Evolutionary conservation across 1,284 basidiomycete genomes (phyloP).

Genomic region (Apiotrichum sp.): DNA sequence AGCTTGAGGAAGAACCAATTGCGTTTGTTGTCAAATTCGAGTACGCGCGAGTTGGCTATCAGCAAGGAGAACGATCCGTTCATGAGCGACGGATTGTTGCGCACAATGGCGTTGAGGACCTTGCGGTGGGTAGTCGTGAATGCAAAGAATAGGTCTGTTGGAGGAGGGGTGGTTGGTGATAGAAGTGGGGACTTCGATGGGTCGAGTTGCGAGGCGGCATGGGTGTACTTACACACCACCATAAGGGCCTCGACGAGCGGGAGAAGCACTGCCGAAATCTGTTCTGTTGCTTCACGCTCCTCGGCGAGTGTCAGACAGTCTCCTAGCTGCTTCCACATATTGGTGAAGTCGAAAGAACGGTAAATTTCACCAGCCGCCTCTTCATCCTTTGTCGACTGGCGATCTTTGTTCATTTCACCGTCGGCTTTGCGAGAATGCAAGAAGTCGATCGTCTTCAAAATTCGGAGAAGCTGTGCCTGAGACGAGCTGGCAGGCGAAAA

Average conservation of each 20-base stretch:
- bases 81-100: conserved; percentile 96
- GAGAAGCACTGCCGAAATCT: conserved; percentile 81
- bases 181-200: conserved; percentile 50
- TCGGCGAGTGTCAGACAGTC: conserved; percentile 78
- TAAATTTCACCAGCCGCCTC: conserved; percentile 72
- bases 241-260: conserved; percentile 92
- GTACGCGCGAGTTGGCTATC: conserved; percentile 89
- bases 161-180: conserved; percentile 55
- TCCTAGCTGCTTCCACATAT: conserved; percentile 77
- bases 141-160: conserved; percentile 78
- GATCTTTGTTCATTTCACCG: conserved; percentile 20
- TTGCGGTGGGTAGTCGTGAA: conserved; percentile 95
- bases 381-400: conserved; percentile 53
- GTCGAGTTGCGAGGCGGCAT: background rate
- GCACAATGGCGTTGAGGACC: conserved; percentile 93
- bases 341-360: conserved; percentile 76
- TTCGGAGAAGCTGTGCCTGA: conserved; percentile 85
- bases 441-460: conserved; percentile 93
- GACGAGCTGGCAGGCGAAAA: conserved; percentile 87
- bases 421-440: conserved; percentile 65
- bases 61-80: conserved; percentile 95
- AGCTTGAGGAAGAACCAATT: conserved; percentile 98
- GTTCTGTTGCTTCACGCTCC: conserved; percentile 69
- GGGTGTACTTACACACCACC: conserved; percentile 88
- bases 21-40: conserved; percentile 99